Evolutionary conservation across 177 flowering plant genomes (phyloP).

Genomic region (Tripterygium wilfordii): DNA sequence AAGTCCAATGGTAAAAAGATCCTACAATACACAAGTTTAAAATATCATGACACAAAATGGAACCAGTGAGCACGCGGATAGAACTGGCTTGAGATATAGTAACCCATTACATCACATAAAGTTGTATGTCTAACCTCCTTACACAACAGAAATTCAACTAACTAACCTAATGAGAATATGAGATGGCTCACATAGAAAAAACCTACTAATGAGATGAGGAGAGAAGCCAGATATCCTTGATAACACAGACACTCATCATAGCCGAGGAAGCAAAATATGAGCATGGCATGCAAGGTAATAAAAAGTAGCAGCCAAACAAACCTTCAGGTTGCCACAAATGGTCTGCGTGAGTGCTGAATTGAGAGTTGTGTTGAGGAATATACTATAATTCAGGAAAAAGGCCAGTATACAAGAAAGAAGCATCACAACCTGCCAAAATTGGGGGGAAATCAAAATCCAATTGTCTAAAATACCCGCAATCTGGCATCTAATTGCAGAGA

Average conservation of each 20-base stretch:
- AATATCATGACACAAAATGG: background rate
- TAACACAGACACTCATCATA: too few relatives aligned
- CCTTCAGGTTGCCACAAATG: slow-evolving; percentile 95
- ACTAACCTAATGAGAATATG: too few relatives aligned
- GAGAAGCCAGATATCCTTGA: too few relatives aligned
- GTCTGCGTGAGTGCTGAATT: slow-evolving; percentile 95
- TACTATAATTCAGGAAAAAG: slow-evolving; percentile 79
- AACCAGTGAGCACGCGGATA: background rate
- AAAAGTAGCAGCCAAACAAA: slow-evolving; percentile 15
- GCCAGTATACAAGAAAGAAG: slow-evolving; percentile 84
- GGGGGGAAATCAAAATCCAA: background rate
- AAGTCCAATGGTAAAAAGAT: slow-evolving; percentile 76
- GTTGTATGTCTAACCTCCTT: too few relatives aligned
- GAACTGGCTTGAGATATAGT: background rate
- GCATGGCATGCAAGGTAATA: background rate
- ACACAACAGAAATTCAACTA: too few relatives aligned
- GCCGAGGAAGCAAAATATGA: too few relatives aligned
- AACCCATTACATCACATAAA: too few relatives aligned
- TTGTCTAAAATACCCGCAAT: too few relatives aligned
- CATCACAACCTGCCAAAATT: slow-evolving; percentile 58
- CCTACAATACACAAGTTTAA: slow-evolving; percentile 32
- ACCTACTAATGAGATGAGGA: too few relatives aligned
- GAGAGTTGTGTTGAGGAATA: slow-evolving; percentile 87
- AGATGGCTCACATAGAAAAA: too few relatives aligned
- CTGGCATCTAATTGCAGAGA: background rate